These are phyloP conservation scores for Adansonia digitata DNA, from an alignment of 345 rosid genomes.

Conservation along the genomic window DNA sequence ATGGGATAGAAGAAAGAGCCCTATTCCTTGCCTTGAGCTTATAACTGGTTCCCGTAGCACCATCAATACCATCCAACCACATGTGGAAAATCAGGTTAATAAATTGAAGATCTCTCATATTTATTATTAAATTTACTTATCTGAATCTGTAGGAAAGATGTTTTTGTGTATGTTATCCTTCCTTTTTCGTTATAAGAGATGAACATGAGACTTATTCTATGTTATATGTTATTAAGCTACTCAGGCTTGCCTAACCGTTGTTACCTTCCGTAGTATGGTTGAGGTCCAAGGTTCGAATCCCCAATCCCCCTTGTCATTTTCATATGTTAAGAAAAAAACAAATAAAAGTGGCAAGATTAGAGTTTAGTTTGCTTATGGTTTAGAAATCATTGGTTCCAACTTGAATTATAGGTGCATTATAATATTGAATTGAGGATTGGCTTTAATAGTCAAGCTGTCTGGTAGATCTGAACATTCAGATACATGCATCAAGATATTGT, in stretches of 20 bases:
- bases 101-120: not conserved
- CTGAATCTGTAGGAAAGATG: not conserved
- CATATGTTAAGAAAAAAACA: not conserved
- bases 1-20: constrained; percentile 79
- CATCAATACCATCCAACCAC: constrained; percentile 58
- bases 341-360: not conserved
- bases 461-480: not conserved
- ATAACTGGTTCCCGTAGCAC: constrained; percentile 34
- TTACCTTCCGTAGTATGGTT: not conserved
- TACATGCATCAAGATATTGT: not conserved
- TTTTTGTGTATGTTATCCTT: not conserved
- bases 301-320: not conserved
- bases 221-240: not conserved
- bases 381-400: not conserved
- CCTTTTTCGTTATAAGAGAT: not conserved
- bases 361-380: not conserved
- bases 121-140: not conserved
- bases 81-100: constrained; percentile 71
- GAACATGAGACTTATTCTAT: not conserved
- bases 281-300: not conserved
- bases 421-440: not conserved
- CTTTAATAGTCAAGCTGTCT: not conserved
- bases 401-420: not conserved
- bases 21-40: constrained; percentile 67
- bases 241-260: not conserved